Conservation (phyloP, 352 stramenopile genomes). For the Phytophthora tubulina region DNA sequence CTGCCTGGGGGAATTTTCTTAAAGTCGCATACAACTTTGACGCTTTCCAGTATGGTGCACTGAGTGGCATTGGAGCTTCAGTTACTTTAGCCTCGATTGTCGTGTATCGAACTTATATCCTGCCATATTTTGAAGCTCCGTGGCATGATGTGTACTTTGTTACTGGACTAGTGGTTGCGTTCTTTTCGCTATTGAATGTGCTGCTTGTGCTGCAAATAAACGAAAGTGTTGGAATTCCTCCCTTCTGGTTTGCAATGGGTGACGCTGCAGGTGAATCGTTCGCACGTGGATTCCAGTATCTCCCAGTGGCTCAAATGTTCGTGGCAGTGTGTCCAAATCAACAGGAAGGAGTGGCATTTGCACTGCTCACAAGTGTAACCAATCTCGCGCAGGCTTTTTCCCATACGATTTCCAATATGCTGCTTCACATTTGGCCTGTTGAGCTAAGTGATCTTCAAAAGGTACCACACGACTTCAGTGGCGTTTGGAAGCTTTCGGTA, state of each 20-base stretch:
- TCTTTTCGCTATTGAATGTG: constrained; percentile 80
- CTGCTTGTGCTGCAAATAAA: constrained; percentile 75
- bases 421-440: constrained; percentile 78
- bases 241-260: constrained; percentile 85
- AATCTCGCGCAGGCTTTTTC: constrained; percentile 79
- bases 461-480: constrained; percentile 54
- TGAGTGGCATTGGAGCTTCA: constrained; percentile 71
- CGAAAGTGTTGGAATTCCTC: constrained; percentile 60
- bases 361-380: constrained; percentile 79
- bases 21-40: constrained; percentile 76
- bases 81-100: constrained; percentile 74
- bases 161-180: constrained; percentile 61
- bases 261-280: constrained; percentile 77
- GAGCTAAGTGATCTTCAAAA: constrained; percentile 66
- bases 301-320: constrained; percentile 82
- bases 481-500: constrained; percentile 84
- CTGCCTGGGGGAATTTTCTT: constrained; percentile 85
- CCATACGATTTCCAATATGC: constrained; percentile 81
- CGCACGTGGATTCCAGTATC: constrained; percentile 80
- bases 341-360: constrained; percentile 82
- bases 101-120: constrained; percentile 63
- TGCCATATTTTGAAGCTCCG: constrained; percentile 48
- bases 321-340: constrained; percentile 76
- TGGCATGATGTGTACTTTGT: constrained; percentile 78
- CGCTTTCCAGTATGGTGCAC: constrained; percentile 81